A percentile compares a stretch with the other conserved stretches of the same genome.
Conservation (phyloP, 2,329 filamentous ascomycete species). For the Penicillium sp. region DNA sequence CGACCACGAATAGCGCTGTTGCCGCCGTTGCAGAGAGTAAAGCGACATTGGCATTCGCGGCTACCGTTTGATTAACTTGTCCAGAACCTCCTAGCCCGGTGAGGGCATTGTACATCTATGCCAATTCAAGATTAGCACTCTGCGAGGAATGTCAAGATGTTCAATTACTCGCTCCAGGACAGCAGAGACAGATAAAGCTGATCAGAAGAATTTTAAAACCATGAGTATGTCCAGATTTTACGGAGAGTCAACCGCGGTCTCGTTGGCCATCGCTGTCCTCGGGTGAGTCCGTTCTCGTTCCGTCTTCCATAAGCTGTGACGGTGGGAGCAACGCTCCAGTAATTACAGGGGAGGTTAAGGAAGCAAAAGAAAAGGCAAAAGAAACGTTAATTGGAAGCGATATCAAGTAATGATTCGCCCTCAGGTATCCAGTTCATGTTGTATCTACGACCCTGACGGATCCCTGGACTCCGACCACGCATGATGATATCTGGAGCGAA, state of each 20-base stretch:
- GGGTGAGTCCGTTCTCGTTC: slow-evolving; percentile 11
- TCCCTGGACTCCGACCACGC: slow-evolving; percentile 10
- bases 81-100: slow-evolving; percentile 46
- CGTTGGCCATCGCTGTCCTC: slow-evolving; percentile 1
- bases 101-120: slow-evolving; percentile 49
- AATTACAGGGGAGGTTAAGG: no score
- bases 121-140: neutral
- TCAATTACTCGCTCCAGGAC: slow-evolving; percentile 32
- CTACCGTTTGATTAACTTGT: slow-evolving; percentile 45
- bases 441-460: slow-evolving; percentile 5
- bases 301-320: slow-evolving; percentile 7
- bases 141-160: neutral
- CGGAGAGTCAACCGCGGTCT: slow-evolving; percentile 12
- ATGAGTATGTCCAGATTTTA: slow-evolving; percentile 42
- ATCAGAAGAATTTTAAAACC: slow-evolving; percentile 49
- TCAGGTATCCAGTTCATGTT: slow-evolving; percentile 3
- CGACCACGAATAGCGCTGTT: slow-evolving; percentile 45
- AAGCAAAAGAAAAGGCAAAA: no score
- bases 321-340: neutral
- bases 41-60: slow-evolving; percentile 47
- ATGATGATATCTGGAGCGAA: slow-evolving; percentile 8
- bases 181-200: slow-evolving; percentile 49
- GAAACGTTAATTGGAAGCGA: neutral
- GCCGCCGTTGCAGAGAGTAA: slow-evolving; percentile 43
- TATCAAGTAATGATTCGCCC: neutral